A percentile compares a stretch with the other conserved stretches of the same genome.
phyloP scores from a whole-genome alignment of 176 grass and related monocot genomes.

The Cocos nucifera region DNA sequence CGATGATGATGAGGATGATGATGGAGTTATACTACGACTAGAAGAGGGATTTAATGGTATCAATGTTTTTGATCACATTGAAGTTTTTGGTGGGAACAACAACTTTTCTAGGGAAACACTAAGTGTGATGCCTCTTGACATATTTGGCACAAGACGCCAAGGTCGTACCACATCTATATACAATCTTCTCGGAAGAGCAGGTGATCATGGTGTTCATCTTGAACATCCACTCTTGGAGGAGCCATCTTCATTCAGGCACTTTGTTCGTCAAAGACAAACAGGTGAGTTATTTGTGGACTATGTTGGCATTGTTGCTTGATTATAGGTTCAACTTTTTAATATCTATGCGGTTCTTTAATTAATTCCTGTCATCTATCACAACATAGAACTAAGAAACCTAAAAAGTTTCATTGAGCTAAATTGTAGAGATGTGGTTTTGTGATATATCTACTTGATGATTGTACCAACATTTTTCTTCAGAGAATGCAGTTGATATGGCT shows the following conservation, averaged over 20 bases:
- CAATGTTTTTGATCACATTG: conserved; percentile 99
- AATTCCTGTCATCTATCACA: too few relatives aligned
- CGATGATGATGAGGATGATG: conserved; percentile 80
- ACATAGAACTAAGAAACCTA: background rate
- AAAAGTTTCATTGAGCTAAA: background rate
- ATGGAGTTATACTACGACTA: conserved; percentile 82
- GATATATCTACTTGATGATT: background rate
- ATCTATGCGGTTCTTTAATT: too few relatives aligned
- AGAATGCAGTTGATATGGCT: conserved; percentile 76
- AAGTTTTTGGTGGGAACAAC: conserved; percentile 69
- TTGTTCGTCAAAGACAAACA: conserved; percentile 71
- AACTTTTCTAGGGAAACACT: conserved; percentile 66
- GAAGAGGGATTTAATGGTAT: conserved; percentile 98
- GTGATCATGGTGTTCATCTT: conserved; percentile 50
- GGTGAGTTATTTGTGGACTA: conserved; percentile 24
- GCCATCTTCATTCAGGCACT: conserved; percentile 49
- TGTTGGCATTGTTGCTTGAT: background rate
- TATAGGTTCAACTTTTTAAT: background rate
- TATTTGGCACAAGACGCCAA: conserved; percentile 91
- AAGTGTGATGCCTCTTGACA: conserved; percentile 92
- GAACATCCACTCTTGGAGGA: conserved; percentile 94
- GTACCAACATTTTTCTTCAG: conserved; percentile 35
- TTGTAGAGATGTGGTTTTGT: background rate
- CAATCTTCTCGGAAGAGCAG: conserved; percentile 81
- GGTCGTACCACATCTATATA: conserved; percentile 93